These are phyloP conservation scores for Cicer yamashitae DNA, from an alignment of 306 rosid species.

Conservation along the genomic window DNA sequence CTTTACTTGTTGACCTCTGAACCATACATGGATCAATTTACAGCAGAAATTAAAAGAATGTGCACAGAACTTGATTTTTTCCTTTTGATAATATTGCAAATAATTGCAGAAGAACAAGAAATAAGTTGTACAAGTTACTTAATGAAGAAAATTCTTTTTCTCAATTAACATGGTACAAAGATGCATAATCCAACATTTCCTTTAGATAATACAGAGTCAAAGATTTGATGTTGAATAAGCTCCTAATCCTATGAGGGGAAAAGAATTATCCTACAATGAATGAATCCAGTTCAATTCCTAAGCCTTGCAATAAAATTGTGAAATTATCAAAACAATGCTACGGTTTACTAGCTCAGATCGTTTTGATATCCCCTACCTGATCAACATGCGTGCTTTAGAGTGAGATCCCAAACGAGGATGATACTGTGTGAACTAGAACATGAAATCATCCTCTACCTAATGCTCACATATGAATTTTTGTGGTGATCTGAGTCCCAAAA, in stretches of 20 bases:
- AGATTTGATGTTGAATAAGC: conserved; percentile 3
- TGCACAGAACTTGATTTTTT: not conserved
- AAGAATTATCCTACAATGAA: conserved; percentile 1
- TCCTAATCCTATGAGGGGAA: not conserved
- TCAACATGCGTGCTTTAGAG: not conserved
- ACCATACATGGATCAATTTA: not conserved
- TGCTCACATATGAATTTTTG: not conserved
- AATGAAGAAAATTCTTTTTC: not conserved
- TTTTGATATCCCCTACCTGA: not conserved
- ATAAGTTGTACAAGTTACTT: not conserved
- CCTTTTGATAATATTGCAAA: not conserved
- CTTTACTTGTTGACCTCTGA: not conserved
- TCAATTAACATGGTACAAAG: conserved; percentile 16
- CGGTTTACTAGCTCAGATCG: conserved; percentile 2
- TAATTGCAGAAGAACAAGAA: not conserved
- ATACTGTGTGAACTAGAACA: conserved; percentile 4
- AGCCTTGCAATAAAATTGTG: not conserved
- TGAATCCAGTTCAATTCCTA: not conserved
- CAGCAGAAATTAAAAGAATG: conserved; percentile 2
- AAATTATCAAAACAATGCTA: not conserved
- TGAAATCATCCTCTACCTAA: conserved; percentile 1
- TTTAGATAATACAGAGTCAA: not conserved
- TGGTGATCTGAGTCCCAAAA: not conserved
- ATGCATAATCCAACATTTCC: conserved; percentile 19
- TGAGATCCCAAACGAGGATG: not conserved